These are phyloP conservation scores for Chionographis japonica DNA, from an alignment of 106 monocot genomes.

Conservation along the genomic window DNA sequence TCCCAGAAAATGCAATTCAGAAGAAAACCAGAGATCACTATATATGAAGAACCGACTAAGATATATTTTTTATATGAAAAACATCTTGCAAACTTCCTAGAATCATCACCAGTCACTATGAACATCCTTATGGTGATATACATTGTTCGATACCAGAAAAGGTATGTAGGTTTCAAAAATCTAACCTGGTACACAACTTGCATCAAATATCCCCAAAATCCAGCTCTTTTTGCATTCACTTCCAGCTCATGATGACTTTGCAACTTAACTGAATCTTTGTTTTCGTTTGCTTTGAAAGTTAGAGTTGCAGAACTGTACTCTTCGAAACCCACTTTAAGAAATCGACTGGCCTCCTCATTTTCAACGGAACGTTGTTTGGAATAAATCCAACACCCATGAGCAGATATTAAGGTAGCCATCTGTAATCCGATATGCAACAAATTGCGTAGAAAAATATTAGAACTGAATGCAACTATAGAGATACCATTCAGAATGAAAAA, in stretches of 20 bases:
- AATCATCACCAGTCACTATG: too few species aligned
- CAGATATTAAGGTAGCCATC: constrained; percentile 37
- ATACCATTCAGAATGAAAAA: too few species aligned
- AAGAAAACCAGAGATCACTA: too few species aligned
- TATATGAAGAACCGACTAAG: too few species aligned
- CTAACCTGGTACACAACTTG: constrained; percentile 58
- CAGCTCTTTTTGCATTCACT: constrained; percentile 21
- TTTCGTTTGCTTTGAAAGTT: not conserved
- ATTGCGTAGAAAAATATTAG: not conserved
- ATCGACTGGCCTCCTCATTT: constrained; percentile 11
- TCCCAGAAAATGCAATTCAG: too few species aligned
- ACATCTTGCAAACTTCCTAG: too few species aligned
- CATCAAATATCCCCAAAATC: constrained; percentile 41
- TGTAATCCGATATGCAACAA: not conserved
- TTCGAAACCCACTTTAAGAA: constrained; percentile 5
- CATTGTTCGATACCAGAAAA: too few species aligned
- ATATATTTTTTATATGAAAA: too few species aligned
- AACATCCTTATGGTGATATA: too few species aligned
- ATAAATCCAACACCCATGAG: constrained; percentile 40
- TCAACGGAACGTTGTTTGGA: not conserved
- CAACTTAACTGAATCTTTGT: not conserved
- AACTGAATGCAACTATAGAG: too few species aligned
- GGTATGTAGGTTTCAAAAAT: too few species aligned
- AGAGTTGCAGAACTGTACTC: not conserved
- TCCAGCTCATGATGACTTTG: not conserved